A percentile compares a stretch with the other conserved stretches of the same genome.
Conservation (phyloP, 2,329 filamentous ascomycete genomes). For the Scytalidium sp. region DNA sequence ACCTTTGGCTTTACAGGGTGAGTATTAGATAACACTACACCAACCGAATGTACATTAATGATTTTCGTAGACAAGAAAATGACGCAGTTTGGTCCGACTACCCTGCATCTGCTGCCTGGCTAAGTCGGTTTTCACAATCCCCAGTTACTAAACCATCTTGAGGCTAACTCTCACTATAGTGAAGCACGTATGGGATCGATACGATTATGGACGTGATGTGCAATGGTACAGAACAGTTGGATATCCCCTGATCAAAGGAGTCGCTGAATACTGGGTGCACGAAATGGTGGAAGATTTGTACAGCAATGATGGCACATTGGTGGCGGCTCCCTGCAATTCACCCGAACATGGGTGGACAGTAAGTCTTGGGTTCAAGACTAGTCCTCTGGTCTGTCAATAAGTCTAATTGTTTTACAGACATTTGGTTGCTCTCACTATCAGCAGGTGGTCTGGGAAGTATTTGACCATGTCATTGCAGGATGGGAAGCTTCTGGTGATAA, state of each 20-base stretch:
- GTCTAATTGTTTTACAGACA: slow-evolving; percentile 22
- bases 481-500: slow-evolving; percentile 8
- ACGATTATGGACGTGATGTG: slow-evolving; percentile 44
- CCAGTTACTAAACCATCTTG: background rate
- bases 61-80: slow-evolving; percentile 7
- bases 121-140: slow-evolving; percentile 30
- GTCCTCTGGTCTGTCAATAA: background rate
- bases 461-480: slow-evolving; percentile 33
- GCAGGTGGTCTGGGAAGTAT: slow-evolving; percentile 43
- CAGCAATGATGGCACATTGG: slow-evolving; percentile 46
- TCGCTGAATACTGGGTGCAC: slow-evolving; percentile 50
- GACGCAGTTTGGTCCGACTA: slow-evolving; percentile 4
- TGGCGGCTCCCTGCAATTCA: slow-evolving; percentile 53
- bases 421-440: slow-evolving; percentile 51
- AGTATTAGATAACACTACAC: slow-evolving; percentile 14
- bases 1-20: slow-evolving; percentile 52
- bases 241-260: slow-evolving; percentile 49
- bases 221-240: slow-evolving; percentile 42
- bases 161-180: slow-evolving; percentile 33
- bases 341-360: slow-evolving; percentile 47
- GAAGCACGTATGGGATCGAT: slow-evolving; percentile 48
- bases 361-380: background rate
- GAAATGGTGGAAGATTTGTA: slow-evolving; percentile 47
- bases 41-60: slow-evolving; percentile 10
- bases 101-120: slow-evolving; percentile 49